A percentile compares a stretch with the other conserved stretches of the same genome.
These are phyloP conservation scores for Pisolithus sp. DNA, from an alignment of 768 basidiomycete genomes.

Conservation along the genomic window DNA sequence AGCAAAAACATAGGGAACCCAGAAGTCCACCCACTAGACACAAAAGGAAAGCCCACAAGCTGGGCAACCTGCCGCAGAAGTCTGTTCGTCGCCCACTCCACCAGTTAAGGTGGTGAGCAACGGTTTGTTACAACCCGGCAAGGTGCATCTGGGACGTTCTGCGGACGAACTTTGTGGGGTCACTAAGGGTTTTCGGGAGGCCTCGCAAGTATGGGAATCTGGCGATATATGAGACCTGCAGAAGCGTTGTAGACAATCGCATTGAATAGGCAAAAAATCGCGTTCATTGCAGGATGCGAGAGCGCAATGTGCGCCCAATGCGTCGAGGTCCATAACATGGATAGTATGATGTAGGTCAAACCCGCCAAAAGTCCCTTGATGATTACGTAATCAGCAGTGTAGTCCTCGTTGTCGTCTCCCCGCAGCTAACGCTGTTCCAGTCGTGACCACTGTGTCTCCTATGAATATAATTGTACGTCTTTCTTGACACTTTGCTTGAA, in stretches of 20 bases:
- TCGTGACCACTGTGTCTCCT: slow-evolving; percentile 5
- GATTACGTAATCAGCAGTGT: no score
- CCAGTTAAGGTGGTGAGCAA: slow-evolving; percentile 40
- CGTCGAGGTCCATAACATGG: slow-evolving; percentile 35
- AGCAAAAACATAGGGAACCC: slow-evolving; percentile 1
- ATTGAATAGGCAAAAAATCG: slow-evolving; percentile 76
- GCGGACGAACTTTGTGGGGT: slow-evolving; percentile 5
- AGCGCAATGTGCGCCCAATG: slow-evolving; percentile 65
- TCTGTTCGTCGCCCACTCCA: slow-evolving; percentile 9
- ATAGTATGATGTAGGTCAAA: no score
- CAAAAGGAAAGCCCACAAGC: slow-evolving; percentile 46
- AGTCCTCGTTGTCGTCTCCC: no score
- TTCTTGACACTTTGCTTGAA: not conserved
- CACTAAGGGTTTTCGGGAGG: slow-evolving; percentile 1
- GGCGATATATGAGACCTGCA: slow-evolving; percentile 59
- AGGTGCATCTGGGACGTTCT: slow-evolving; percentile 43
- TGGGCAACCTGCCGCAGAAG: slow-evolving; percentile 12
- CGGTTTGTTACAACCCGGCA: slow-evolving; percentile 46
- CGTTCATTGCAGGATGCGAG: slow-evolving; percentile 48
- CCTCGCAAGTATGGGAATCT: slow-evolving; percentile 53
- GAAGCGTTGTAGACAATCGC: slow-evolving; percentile 52
- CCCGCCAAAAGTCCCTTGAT: no score
- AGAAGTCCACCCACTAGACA: slow-evolving; percentile 40
- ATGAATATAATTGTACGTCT: slow-evolving; percentile 73
- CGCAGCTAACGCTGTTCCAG: no score